A percentile compares a stretch with the other conserved stretches of the same genome.
These are phyloP conservation scores for Mycosarcoma maydis DNA, from an alignment of 1,284 basidiomycete genomes.

Conservation along the genomic window DNA sequence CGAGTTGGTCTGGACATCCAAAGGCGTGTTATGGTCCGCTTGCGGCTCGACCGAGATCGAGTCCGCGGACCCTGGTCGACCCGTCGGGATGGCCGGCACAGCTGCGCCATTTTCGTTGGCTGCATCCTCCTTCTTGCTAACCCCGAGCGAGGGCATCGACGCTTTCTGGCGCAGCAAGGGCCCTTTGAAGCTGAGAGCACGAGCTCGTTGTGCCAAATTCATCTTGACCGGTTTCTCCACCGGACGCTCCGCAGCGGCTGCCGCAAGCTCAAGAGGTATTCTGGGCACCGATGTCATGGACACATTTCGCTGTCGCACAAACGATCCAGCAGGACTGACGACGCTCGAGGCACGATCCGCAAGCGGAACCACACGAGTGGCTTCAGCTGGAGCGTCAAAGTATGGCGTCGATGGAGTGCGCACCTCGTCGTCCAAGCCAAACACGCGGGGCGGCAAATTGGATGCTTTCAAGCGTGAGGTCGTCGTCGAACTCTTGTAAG, in stretches of 20 bases:
- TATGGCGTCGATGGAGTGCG: slow-evolving; percentile 50
- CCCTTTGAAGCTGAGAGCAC: slow-evolving; percentile 43
- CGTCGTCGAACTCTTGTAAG: slow-evolving; percentile 25
- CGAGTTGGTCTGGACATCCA: slow-evolving; percentile 12
- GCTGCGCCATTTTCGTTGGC: background rate
- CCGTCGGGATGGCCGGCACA: slow-evolving; percentile 1
- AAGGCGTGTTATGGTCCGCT: slow-evolving; percentile 27
- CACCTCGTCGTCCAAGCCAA: slow-evolving; percentile 45
- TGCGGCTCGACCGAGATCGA: slow-evolving; percentile 5
- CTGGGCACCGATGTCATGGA: slow-evolving; percentile 9
- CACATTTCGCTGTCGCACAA: slow-evolving; percentile 2
- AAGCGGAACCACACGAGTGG: background rate
- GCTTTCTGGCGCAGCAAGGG: slow-evolving; percentile 34
- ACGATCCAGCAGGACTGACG: no score
- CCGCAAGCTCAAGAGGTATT: background rate
- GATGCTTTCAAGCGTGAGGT: slow-evolving; percentile 16
- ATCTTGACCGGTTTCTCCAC: slow-evolving; percentile 29
- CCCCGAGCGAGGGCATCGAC: slow-evolving; percentile 35
- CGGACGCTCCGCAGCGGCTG: background rate
- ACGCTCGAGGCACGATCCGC: no score
- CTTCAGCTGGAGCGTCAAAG: slow-evolving; percentile 51
- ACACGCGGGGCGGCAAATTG: background rate
- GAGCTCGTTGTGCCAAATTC: slow-evolving; percentile 35
- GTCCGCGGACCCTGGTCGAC: slow-evolving; percentile 13
- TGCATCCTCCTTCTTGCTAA: slow-evolving; percentile 21